These are phyloP conservation scores for Colletotrichum abscissum DNA, from an alignment of 2,329 filamentous ascomycete species.

Conservation along the genomic window DNA sequence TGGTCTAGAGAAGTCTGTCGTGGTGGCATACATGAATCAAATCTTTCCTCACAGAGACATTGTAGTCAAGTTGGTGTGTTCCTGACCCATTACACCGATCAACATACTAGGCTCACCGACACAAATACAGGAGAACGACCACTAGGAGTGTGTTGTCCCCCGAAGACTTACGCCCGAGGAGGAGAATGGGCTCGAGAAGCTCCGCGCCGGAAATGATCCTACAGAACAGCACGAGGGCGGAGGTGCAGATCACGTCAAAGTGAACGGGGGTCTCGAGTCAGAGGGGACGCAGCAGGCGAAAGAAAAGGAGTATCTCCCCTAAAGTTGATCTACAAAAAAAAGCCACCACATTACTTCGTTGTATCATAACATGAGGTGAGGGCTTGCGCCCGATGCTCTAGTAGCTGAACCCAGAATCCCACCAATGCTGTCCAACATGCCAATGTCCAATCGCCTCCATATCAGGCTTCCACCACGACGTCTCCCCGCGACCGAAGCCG, in stretches of 20 bases:
- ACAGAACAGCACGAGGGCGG: not conserved
- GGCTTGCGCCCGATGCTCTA: constrained; percentile 37
- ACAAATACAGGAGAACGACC: not conserved
- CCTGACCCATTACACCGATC: not conserved
- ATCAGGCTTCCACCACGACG: constrained; percentile 77
- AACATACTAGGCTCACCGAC: not conserved
- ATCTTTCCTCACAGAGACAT: not conserved
- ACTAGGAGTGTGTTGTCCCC: constrained; percentile 2
- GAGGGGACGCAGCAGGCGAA: not conserved
- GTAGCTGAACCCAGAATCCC: constrained; percentile 56
- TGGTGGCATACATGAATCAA: not conserved
- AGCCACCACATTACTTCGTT: not conserved
- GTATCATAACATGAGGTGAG: constrained; percentile 1
- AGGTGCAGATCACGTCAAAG: not conserved
- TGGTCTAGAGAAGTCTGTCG: not conserved
- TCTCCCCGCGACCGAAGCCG: constrained; percentile 70
- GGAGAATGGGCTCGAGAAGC: not conserved
- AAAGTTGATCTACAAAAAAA: not conserved
- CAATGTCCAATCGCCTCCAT: constrained; percentile 62
- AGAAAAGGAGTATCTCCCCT: not conserved
- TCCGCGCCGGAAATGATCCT: not conserved
- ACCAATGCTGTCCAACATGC: constrained; percentile 73
- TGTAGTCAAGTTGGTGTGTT: not conserved
- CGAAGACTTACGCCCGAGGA: not conserved
- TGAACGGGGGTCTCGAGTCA: not conserved